These are phyloP conservation scores for Ustilago lituana DNA, from an alignment of 1,284 basidiomycete species.

Conservation along the genomic window DNA sequence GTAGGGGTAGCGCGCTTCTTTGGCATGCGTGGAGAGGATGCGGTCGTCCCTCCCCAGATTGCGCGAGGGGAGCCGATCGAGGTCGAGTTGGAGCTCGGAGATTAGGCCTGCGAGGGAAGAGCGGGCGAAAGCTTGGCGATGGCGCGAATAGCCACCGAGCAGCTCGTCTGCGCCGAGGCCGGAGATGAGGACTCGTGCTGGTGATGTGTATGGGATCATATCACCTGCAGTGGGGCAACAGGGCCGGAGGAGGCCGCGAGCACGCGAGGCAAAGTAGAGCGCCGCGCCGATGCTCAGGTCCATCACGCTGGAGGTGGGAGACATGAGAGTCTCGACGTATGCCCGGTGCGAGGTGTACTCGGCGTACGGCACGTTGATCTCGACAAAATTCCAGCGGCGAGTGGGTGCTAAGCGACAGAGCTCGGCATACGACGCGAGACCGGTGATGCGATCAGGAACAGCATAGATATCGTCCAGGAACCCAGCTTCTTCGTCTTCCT, in stretches of 20 bases:
- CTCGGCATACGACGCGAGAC: conserved; percentile 79
- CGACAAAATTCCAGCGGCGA: conserved; percentile 89
- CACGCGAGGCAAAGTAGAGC: conserved; percentile 89
- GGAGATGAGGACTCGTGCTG: conserved; percentile 84
- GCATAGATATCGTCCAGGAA: conserved; percentile 70
- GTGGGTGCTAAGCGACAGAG: conserved; percentile 77
- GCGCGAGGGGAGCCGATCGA: conserved; percentile 86
- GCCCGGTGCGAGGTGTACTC: conserved; percentile 69
- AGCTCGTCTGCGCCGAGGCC: conserved; percentile 96
- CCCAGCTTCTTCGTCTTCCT: conserved; percentile 1
- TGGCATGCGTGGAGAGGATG: conserved; percentile 84
- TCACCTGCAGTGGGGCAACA: background rate
- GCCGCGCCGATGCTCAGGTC: conserved; percentile 86
- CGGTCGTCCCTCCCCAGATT: conserved; percentile 95
- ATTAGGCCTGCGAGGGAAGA: conserved; percentile 71
- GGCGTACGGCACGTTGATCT: conserved; percentile 83
- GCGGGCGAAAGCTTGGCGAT: conserved; percentile 77
- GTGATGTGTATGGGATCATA: conserved; percentile 73
- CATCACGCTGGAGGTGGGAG: conserved; percentile 55
- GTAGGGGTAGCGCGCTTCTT: conserved; percentile 74
- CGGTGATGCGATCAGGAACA: conserved; percentile 89
- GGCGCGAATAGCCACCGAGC: conserved; percentile 90
- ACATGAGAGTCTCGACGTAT: conserved; percentile 40
- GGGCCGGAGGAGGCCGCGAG: conserved; percentile 58
- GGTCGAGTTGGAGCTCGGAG: conserved; percentile 89